A percentile compares a stretch with the other conserved stretches of the same genome.
Conservation (phyloP, 805 yeast genomes). For the Maudiozyma pseudohumilis region DNA sequence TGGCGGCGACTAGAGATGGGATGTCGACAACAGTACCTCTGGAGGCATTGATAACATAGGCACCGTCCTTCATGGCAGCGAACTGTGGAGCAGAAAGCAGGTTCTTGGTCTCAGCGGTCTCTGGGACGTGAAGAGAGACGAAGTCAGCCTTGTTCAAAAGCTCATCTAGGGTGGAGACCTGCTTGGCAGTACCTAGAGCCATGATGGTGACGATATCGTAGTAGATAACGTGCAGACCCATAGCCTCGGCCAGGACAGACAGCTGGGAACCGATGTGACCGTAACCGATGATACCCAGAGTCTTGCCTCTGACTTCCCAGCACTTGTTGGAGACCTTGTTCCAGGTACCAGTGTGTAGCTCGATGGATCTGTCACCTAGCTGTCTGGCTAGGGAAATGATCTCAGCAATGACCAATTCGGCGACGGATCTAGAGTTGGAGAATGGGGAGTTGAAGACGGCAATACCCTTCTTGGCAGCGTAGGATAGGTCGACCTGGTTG, state of each 20-base stretch:
- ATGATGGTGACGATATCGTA: conserved; percentile 87
- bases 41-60: conserved; percentile 90
- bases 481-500: conserved; percentile 89
- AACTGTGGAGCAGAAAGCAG: conserved; percentile 84
- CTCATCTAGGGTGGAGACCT: conserved; percentile 77
- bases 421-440: conserved; percentile 96
- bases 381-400: conserved; percentile 91
- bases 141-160: conserved; percentile 76
- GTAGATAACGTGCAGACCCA: conserved; percentile 95
- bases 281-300: conserved; percentile 92
- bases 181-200: conserved; percentile 95
- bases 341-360: conserved; percentile 95
- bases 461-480: conserved; percentile 85
- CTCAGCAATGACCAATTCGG: conserved; percentile 94
- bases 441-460: conserved; percentile 98
- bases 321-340: conserved; percentile 90
- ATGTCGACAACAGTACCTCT: conserved; percentile 97
- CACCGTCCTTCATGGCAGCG: conserved; percentile 92
- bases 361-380: conserved; percentile 91
- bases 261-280: conserved; percentile 98
- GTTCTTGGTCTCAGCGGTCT: conserved; percentile 82
- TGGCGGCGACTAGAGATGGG: conserved; percentile 83
- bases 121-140: conserved; percentile 91
- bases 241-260: conserved; percentile 91
- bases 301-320: conserved; percentile 99